Conservation (phyloP, 441 rosid genomes). For the Theobroma grandiflorum region DNA sequence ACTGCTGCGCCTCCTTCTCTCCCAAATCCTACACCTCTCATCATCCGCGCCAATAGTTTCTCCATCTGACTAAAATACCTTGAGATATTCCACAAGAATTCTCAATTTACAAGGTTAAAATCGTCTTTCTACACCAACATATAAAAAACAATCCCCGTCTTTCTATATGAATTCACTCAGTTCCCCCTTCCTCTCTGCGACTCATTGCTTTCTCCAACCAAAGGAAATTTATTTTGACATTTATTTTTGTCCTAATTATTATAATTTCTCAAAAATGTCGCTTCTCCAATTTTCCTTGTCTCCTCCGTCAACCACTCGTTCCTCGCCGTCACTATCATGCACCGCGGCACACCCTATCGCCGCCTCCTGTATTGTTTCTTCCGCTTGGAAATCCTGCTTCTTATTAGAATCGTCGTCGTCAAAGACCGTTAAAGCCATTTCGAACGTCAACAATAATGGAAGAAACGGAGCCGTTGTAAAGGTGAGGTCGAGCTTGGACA, state of each 20-base stretch:
- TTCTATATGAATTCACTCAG: not conserved
- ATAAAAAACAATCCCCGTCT: too few relatives aligned
- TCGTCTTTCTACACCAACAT: not conserved
- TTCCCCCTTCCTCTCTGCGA: not conserved
- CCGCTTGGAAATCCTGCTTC: slow-evolving; percentile 30
- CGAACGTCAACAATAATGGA: slow-evolving; percentile 14
- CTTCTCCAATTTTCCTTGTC: slow-evolving; percentile 52
- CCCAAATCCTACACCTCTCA: slow-evolving; percentile 10
- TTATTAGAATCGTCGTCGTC: slow-evolving; percentile 20
- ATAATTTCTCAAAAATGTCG: slow-evolving; percentile 42
- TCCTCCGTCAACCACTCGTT: slow-evolving; percentile 41
- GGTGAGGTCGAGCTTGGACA: slow-evolving; percentile 67
- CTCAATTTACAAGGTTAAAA: not conserved
- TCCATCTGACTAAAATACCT: not conserved
- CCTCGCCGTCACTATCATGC: slow-evolving; percentile 33
- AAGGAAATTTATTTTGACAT: not conserved
- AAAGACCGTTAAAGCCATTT: slow-evolving; percentile 18
- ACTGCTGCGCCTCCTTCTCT: not conserved
- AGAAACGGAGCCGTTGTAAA: slow-evolving; percentile 25
- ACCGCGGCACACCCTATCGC: slow-evolving; percentile 33
- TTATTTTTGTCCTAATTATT: not conserved
- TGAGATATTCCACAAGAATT: not conserved
- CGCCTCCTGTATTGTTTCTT: slow-evolving; percentile 25
- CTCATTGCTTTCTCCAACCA: not conserved
- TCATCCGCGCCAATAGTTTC: not conserved